These are phyloP conservation scores for Gossypium anomalum DNA, from an alignment of 345 rosid species.

Conservation along the genomic window DNA sequence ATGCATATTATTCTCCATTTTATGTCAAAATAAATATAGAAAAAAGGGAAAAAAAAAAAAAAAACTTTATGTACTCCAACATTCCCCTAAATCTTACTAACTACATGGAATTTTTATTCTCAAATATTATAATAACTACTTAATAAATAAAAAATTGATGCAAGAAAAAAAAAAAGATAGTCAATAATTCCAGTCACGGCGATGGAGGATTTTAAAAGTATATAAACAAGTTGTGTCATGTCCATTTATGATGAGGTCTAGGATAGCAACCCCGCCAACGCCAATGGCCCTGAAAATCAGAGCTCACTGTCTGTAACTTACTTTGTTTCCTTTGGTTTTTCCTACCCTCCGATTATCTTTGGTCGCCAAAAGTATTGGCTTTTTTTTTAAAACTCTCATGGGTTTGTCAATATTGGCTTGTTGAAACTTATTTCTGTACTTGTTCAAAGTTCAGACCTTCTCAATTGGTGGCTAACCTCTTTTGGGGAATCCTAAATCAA, in stretches of 20 bases:
- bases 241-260: neutral
- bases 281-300: neutral
- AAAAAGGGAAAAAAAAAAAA: neutral
- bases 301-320: neutral
- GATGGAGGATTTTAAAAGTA: neutral
- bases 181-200: neutral
- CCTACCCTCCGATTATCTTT: neutral
- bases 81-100: neutral
- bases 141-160: neutral
- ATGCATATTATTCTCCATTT: no score
- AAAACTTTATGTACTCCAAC: neutral
- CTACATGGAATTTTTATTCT: neutral
- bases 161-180: no score
- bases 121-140: neutral
- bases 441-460: neutral
- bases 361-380: neutral
- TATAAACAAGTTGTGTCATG: neutral
- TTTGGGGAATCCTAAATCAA: neutral
- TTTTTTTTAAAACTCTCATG: neutral
- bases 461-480: neutral
- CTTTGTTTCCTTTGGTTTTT: neutral
- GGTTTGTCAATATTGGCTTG: neutral
- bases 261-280: neutral
- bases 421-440: neutral
- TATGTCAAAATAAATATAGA: no score